Evolutionary conservation across 176 grass and related monocot species (phyloP).

Genomic region (Phyllostachys edulis): DNA sequence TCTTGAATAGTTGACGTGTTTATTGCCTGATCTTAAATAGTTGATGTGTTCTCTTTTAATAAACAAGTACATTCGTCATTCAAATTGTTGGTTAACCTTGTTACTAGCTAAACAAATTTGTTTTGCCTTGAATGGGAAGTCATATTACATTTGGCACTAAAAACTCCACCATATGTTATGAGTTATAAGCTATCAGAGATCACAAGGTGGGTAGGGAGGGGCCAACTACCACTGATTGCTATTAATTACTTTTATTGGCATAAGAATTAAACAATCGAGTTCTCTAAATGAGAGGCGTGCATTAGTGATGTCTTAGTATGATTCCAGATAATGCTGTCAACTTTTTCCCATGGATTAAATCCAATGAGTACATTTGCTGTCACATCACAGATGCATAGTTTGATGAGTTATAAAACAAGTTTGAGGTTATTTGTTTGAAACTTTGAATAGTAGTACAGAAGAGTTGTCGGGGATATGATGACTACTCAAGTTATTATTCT

Average conservation of each 20-base stretch:
- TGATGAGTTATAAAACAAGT: background rate
- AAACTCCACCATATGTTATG: background rate
- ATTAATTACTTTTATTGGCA: constrained; percentile 14
- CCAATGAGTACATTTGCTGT: background rate
- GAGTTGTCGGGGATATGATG: constrained; percentile 18
- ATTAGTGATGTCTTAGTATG: background rate
- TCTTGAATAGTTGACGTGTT: background rate
- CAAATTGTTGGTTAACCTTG: background rate
- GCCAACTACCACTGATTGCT: background rate
- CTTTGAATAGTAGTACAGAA: constrained; percentile 24
- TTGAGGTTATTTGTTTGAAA: constrained; percentile 2
- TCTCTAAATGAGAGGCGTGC: background rate
- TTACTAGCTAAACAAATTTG: background rate
- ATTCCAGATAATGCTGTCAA: background rate
- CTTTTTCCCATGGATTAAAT: background rate
- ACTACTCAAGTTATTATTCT: background rate
- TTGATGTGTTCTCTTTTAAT: background rate
- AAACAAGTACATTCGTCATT: background rate
- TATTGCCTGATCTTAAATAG: constrained; percentile 17
- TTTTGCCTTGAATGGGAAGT: background rate
- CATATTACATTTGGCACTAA: background rate
- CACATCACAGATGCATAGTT: background rate
- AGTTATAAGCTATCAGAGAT: background rate
- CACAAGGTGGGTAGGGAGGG: background rate
- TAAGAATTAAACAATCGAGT: background rate